Conservation (phyloP, 2,329 filamentous ascomycete species). For the Hypoxylon sp. region DNA sequence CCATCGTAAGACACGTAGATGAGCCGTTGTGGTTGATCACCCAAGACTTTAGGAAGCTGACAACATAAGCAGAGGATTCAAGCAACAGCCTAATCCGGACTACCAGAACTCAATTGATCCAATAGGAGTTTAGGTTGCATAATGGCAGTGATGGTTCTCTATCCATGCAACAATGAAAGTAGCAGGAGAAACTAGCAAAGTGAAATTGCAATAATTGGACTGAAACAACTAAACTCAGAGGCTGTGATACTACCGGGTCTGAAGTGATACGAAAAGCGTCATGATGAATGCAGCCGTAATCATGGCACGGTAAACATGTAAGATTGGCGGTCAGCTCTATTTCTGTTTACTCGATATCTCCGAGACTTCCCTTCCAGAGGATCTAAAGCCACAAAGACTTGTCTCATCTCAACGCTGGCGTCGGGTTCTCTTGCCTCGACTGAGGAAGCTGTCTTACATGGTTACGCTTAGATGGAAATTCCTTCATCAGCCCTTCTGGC, state of each 20-base stretch:
- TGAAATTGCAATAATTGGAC: neutral
- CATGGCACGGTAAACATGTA: neutral
- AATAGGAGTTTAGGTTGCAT: neutral
- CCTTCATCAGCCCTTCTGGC: neutral
- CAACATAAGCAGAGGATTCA: conserved; percentile 1
- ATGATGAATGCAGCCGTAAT: neutral
- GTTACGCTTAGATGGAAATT: neutral
- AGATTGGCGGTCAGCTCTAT: neutral
- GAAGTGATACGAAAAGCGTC: neutral
- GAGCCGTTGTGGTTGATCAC: neutral
- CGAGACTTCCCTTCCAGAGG: neutral
- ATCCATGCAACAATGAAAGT: neutral
- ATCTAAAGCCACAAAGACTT: neutral
- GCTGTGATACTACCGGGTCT: neutral
- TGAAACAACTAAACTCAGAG: neutral
- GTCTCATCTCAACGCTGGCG: neutral
- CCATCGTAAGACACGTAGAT: neutral
- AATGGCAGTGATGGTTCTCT: neutral
- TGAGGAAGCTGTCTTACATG: neutral
- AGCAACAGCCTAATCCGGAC: neutral
- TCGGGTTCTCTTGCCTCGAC: neutral
- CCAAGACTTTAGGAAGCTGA: neutral
- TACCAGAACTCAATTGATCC: neutral
- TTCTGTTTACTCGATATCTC: neutral
- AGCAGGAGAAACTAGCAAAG: neutral